These are phyloP conservation scores for Malus hybrid DNA, from an alignment of 331 rosid genomes.

Conservation along the genomic window DNA sequence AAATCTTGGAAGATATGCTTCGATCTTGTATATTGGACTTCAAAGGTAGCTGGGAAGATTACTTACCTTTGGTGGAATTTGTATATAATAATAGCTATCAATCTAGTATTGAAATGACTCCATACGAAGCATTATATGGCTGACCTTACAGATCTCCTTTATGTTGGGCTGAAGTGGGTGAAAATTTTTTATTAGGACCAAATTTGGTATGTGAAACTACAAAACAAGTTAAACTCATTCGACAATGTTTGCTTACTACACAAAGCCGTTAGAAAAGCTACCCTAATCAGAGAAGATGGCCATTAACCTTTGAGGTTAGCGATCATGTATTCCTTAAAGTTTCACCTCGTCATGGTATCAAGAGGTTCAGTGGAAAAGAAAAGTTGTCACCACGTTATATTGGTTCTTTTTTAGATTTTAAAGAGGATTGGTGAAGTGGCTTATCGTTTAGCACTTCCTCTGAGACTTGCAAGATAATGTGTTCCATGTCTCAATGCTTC, in stretches of 20 bases:
- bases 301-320: too few relatives aligned
- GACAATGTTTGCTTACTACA: background rate
- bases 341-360: background rate
- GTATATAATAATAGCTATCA: background rate
- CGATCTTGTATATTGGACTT: background rate
- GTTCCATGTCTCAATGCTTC: background rate
- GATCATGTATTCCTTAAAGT: background rate
- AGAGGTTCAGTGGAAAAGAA: background rate
- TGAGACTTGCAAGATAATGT: background rate
- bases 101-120: background rate
- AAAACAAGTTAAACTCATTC: background rate
- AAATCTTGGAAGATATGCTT: background rate
- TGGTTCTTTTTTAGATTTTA: background rate
- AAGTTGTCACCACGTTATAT: background rate
- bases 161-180: background rate
- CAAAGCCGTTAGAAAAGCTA: background rate
- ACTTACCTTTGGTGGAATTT: background rate
- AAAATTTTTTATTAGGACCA: background rate
- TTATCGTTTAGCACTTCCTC: background rate
- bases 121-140: too few relatives aligned
- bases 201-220: background rate
- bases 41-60: background rate
- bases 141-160: too few relatives aligned
- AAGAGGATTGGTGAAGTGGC: background rate
- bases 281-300: background rate